These are phyloP conservation scores for Fragilaria crotonensis DNA, from an alignment of 108 stramenopile genomes.

Conservation along the genomic window DNA sequence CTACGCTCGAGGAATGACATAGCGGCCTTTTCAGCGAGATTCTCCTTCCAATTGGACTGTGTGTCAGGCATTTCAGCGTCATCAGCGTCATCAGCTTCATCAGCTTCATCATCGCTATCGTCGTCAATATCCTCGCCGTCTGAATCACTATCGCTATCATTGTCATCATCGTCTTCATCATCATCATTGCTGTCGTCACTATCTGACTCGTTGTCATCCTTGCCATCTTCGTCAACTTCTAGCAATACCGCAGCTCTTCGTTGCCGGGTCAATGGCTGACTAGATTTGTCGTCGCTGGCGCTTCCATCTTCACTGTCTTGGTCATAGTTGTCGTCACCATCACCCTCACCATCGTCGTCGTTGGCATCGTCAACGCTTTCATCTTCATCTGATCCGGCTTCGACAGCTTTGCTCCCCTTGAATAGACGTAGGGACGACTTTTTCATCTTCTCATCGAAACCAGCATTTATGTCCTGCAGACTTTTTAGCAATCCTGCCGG, in stretches of 20 bases:
- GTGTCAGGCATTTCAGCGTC: conserved; percentile 6
- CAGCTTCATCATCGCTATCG: conserved; percentile 25
- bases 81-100: conserved; percentile 18
- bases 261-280: conserved; percentile 8
- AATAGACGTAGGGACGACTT: conserved; percentile 75
- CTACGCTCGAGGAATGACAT: conserved; percentile 62
- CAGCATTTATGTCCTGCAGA: conserved; percentile 83
- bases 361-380: conserved; percentile 19
- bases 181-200: conserved; percentile 25
- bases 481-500: conserved; percentile 73
- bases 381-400: conserved; percentile 46
- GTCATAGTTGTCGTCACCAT: conserved; percentile 5
- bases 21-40: conserved; percentile 65
- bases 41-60: conserved; percentile 42
- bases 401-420: conserved; percentile 62
- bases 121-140: conserved; percentile 39
- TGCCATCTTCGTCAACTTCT: background rate
- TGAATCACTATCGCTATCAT: conserved; percentile 18
- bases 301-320: conserved; percentile 2
- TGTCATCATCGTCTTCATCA: conserved; percentile 30
- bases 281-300: conserved; percentile 8
- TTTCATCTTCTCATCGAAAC: conserved; percentile 84
- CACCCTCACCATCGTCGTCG: conserved; percentile 26
- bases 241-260: conserved; percentile 7
- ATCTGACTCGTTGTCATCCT: background rate